Evolutionary conservation across 306 rosid genomes (phyloP).

Genomic region (Castanea crenata): DNA sequence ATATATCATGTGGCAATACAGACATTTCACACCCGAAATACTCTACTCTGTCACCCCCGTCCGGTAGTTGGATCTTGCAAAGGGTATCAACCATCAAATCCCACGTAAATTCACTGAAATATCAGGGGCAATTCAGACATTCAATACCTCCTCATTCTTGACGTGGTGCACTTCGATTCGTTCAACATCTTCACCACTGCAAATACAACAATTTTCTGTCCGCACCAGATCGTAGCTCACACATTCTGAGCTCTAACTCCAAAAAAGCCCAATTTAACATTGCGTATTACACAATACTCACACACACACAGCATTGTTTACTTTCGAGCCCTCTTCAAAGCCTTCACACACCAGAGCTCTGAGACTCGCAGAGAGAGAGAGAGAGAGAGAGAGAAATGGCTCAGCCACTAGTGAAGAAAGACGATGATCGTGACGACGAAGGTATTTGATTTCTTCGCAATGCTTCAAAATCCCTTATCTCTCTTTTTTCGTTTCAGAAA

Average conservation of each 20-base stretch:
- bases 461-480: neutral
- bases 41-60: too few species aligned
- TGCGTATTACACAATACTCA: neutral
- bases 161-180: neutral
- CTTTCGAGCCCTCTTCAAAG: slow-evolving; percentile 15
- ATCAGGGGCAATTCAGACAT: neutral
- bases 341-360: neutral
- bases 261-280: neutral
- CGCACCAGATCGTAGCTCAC: neutral
- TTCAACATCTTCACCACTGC: too few species aligned
- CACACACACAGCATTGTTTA: neutral
- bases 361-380: neutral
- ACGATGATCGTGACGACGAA: slow-evolving; percentile 99
- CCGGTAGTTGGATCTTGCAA: neutral
- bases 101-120: neutral
- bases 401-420: slow-evolving; percentile 95
- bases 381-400: slow-evolving; percentile 52
- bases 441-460: slow-evolving; percentile 36
- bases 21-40: neutral
- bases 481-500: slow-evolving; percentile 27
- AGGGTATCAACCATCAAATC: neutral
- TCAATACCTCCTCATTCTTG: neutral
- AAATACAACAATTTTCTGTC: neutral
- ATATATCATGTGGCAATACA: neutral
- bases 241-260: neutral